phyloP scores from a whole-genome alignment of 768 basidiomycete species.

The Termitomyces sp. region DNA sequence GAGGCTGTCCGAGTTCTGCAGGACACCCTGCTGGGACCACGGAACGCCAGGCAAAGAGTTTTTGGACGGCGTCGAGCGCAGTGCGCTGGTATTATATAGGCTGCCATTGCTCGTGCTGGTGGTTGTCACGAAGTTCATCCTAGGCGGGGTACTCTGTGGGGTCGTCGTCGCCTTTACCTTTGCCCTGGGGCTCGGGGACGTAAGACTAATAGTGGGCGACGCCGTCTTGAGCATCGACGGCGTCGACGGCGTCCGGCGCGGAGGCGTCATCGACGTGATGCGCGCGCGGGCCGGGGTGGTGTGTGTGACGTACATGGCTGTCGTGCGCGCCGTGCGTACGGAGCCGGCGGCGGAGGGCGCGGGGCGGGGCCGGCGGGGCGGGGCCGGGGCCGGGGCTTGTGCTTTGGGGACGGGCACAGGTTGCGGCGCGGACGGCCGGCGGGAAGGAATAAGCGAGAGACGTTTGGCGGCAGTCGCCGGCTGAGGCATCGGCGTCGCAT shows the following conservation, averaged over 20 bases:
- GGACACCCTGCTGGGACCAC: constrained; percentile 7
- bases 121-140: background rate
- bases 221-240: constrained; percentile 19
- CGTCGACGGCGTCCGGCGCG: constrained; percentile 19
- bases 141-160: constrained; percentile 27
- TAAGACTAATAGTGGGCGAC: constrained; percentile 32
- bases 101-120: background rate
- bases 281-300: constrained; percentile 22
- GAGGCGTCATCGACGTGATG: constrained; percentile 41
- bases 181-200: constrained; percentile 33
- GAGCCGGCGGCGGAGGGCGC: constrained; percentile 22
- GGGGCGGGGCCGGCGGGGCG: constrained; percentile 14
- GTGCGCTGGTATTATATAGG: background rate
- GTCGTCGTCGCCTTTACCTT: constrained; percentile 22
- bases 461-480: constrained; percentile 14
- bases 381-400: background rate
- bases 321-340: constrained; percentile 18
- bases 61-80: constrained; percentile 7
- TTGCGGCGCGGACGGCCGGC: constrained; percentile 34
- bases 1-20: constrained; percentile 11
- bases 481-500: constrained; percentile 42
- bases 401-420: background rate
- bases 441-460: constrained; percentile 20
- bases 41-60: constrained; percentile 7
- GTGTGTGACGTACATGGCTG: constrained; percentile 9